Evolutionary conservation across 805 yeast species (phyloP).

Genomic region (Lachancea sp.): DNA sequence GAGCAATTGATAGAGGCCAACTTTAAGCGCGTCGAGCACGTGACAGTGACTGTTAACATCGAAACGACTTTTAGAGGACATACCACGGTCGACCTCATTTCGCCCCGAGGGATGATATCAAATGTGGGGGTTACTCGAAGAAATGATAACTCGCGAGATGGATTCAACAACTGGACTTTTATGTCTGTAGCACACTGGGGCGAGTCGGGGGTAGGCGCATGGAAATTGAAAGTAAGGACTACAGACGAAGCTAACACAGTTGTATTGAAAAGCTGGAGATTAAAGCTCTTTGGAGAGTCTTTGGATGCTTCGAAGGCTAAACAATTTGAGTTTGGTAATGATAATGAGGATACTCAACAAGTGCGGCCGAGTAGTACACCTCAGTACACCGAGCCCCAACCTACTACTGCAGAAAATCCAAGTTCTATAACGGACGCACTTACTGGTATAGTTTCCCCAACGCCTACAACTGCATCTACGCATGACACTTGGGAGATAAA

Average conservation of each 20-base stretch:
- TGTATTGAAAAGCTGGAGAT: slow-evolving; percentile 60
- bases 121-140: slow-evolving; percentile 64
- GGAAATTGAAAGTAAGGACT: slow-evolving; percentile 66
- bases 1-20: slow-evolving; percentile 50
- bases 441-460: slow-evolving; percentile 5
- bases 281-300: slow-evolving; percentile 77
- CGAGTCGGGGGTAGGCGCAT: slow-evolving; percentile 79
- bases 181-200: slow-evolving; percentile 99
- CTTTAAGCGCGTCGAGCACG: slow-evolving; percentile 73
- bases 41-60: slow-evolving; percentile 72
- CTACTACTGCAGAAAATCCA: slow-evolving; percentile 4
- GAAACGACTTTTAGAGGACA: slow-evolving; percentile 62
- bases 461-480: slow-evolving; percentile 8
- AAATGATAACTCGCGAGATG: slow-evolving; percentile 48
- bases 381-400: not conserved
- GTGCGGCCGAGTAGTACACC: not conserved
- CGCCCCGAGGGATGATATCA: slow-evolving; percentile 73
- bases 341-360: slow-evolving; percentile 25
- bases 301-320: slow-evolving; percentile 58
- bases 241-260: slow-evolving; percentile 35
- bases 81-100: slow-evolving; percentile 53
- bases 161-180: slow-evolving; percentile 81
- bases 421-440: not conserved
- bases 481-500: slow-evolving; percentile 16
- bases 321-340: slow-evolving; percentile 42